A percentile compares a stretch with the other conserved stretches of the same genome.
Conservation (phyloP, 129 eudicot species). For the Scalesia atractyloides region DNA sequence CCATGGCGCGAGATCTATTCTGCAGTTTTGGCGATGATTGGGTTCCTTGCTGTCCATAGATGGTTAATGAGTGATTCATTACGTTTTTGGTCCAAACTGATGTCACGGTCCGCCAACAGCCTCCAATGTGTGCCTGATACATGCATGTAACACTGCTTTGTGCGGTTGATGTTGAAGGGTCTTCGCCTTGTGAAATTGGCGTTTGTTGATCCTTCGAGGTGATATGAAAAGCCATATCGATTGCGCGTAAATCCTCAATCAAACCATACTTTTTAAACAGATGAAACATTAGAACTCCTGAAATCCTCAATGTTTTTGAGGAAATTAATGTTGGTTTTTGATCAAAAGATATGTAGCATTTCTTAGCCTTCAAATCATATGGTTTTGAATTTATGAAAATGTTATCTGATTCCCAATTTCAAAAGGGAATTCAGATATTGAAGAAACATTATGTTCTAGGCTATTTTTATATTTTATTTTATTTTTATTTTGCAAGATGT, state of each 20-base stretch:
- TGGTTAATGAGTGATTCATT: conserved; percentile 60
- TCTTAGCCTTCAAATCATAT: conserved; percentile 8
- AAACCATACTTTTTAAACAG: conserved; percentile 21
- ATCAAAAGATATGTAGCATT: conserved; percentile 12
- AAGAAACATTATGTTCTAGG: not conserved
- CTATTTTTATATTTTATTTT: not conserved
- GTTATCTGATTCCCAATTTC: not conserved
- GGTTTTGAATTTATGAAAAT: not conserved
- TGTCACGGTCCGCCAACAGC: conserved; percentile 73
- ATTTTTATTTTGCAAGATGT: conserved; percentile 23
- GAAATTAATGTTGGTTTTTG: conserved; percentile 8
- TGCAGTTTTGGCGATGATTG: conserved; percentile 56
- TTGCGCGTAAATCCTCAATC: conserved; percentile 17
- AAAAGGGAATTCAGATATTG: conserved; percentile 11
- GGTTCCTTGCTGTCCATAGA: conserved; percentile 59
- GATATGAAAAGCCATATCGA: conserved; percentile 40
- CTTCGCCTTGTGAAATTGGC: conserved; percentile 42
- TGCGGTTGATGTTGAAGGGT: conserved; percentile 47
- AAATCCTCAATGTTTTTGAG: conserved; percentile 11
- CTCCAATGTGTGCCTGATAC: conserved; percentile 68
- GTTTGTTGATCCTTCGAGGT: conserved; percentile 38
- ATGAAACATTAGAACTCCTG: not conserved
- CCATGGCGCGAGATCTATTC: conserved; percentile 90
- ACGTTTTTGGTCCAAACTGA: conserved; percentile 75
- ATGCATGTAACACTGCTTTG: conserved; percentile 68